A percentile compares a stretch with the other conserved stretches of the same genome.
phyloP scores from a whole-genome alignment of 1,284 basidiomycete species.

The Trametes pubescens region DNA sequence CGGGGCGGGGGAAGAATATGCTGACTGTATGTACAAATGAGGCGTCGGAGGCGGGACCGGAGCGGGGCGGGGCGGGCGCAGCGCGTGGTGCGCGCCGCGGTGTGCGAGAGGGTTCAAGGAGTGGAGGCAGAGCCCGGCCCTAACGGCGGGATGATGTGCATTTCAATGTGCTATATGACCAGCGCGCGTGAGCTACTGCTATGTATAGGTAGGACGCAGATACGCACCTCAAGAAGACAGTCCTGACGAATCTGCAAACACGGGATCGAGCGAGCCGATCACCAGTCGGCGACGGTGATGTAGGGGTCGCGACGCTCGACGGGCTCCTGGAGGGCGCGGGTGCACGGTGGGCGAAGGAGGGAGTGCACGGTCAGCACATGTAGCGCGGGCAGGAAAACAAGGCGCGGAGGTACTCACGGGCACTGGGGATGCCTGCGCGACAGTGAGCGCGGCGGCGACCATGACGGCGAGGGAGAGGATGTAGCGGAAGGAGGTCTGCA shows the following conservation, averaged over 20 bases:
- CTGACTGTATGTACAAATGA: constrained; percentile 13
- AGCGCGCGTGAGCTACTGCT: neutral
- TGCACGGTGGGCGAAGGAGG: too few relatives aligned
- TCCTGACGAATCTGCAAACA: constrained; percentile 11
- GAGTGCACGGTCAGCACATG: neutral
- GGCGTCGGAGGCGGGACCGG: neutral
- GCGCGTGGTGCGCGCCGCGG: neutral
- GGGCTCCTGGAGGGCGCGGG: constrained; percentile 7
- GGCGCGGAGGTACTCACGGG: constrained; percentile 22
- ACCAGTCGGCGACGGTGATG: constrained; percentile 35
- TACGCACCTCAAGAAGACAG: constrained; percentile 12
- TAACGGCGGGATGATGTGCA: constrained; percentile 8
- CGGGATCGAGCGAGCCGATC: constrained; percentile 6
- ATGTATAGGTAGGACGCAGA: too few relatives aligned
- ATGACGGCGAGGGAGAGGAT: constrained; percentile 17
- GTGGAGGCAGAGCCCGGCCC: constrained; percentile 15
- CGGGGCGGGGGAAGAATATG: constrained; percentile 3
- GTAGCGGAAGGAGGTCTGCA: constrained; percentile 25
- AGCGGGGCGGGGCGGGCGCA: neutral
- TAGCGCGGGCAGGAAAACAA: neutral
- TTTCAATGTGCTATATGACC: neutral
- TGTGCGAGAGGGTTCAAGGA: neutral
- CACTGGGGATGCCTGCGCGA: constrained; percentile 28
- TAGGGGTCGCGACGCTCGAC: constrained; percentile 31
- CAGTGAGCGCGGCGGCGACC: constrained; percentile 21